These are phyloP conservation scores for Haematococcus sp. DNA, from an alignment of 139 green algal genomes.

Conservation along the genomic window DNA sequence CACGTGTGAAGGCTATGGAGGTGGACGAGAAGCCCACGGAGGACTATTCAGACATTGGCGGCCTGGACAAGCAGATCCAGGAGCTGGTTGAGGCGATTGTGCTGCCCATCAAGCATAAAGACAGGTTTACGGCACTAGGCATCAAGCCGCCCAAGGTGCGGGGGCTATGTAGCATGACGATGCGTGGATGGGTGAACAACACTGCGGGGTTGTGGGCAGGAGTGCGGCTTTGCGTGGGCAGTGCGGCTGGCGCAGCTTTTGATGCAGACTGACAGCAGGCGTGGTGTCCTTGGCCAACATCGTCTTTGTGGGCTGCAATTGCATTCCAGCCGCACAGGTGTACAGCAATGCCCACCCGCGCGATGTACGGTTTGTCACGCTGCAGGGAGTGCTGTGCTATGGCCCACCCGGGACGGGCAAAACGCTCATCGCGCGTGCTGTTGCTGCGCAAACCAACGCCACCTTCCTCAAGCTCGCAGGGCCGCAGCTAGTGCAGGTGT, in stretches of 20 bases:
- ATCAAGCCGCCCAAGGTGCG: constrained; percentile 93
- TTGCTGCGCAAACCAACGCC: constrained; percentile 97
- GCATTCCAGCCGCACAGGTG: no score
- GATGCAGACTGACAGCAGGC: no score
- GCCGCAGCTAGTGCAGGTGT: constrained; percentile 96
- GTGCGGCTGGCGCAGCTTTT: no score
- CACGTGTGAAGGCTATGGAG: constrained; percentile 94
- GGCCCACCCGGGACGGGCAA: constrained; percentile 85
- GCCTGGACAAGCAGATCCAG: constrained; percentile 98
- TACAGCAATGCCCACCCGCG: no score
- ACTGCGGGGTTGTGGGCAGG: no score
- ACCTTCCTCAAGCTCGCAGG: constrained; percentile 98
- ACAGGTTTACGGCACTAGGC: constrained; percentile 87
- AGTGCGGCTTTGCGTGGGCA: no score
- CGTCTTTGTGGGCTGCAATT: no score
- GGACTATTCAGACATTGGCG: constrained; percentile 97
- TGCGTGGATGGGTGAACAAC: no score
- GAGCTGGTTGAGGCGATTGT: constrained; percentile 98
- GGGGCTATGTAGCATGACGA: no score
- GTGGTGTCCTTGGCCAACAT: no score
- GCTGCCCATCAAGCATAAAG: constrained; percentile 97
- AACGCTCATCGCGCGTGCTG: constrained; percentile 91
- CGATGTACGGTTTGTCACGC: background rate
- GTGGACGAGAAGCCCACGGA: constrained; percentile 99
- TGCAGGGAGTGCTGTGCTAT: constrained; percentile 31